A percentile compares a stretch with the other conserved stretches of the same genome.
These are phyloP conservation scores for Fusarium temperatum DNA, from an alignment of 2,329 filamentous ascomycete genomes.

Conservation along the genomic window DNA sequence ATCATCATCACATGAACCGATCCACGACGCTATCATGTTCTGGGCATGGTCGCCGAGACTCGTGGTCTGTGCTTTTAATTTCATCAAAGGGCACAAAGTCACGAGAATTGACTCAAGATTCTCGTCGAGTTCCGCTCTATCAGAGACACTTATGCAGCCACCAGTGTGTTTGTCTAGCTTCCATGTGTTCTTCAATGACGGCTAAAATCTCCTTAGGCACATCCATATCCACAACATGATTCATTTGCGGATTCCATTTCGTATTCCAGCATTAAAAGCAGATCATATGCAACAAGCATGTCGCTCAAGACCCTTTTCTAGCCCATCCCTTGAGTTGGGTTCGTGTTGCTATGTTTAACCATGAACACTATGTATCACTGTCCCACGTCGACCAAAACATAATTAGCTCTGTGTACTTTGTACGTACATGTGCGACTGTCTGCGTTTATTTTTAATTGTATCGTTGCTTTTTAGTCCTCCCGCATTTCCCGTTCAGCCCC, in stretches of 20 bases:
- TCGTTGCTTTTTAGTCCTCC: conserved; percentile 11
- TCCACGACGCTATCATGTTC: conserved; percentile 7
- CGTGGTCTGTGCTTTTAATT: conserved; percentile 13
- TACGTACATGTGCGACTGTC: neutral
- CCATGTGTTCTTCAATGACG: neutral
- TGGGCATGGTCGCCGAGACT: conserved; percentile 25
- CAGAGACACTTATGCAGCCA: neutral
- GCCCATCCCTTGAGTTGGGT: neutral
- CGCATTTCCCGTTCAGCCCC: conserved; percentile 23
- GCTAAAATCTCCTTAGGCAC: neutral
- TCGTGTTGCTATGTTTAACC: conserved; percentile 3
- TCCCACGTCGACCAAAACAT: neutral
- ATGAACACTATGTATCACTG: neutral
- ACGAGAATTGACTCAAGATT: neutral
- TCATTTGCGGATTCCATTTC: neutral
- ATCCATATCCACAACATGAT: conserved; percentile 5
- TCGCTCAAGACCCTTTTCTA: conserved; percentile 1
- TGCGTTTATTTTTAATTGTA: neutral
- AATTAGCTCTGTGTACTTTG: neutral
- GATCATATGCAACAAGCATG: conserved; percentile 27
- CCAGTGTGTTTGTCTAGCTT: neutral
- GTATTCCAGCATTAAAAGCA: conserved; percentile 21
- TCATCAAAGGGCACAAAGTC: neutral
- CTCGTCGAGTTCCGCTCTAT: neutral
- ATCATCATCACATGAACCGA: conserved; percentile 28